These are phyloP conservation scores for Neopestalotiopsis sp. DNA, from an alignment of 2,329 filamentous ascomycete species.

Conservation along the genomic window DNA sequence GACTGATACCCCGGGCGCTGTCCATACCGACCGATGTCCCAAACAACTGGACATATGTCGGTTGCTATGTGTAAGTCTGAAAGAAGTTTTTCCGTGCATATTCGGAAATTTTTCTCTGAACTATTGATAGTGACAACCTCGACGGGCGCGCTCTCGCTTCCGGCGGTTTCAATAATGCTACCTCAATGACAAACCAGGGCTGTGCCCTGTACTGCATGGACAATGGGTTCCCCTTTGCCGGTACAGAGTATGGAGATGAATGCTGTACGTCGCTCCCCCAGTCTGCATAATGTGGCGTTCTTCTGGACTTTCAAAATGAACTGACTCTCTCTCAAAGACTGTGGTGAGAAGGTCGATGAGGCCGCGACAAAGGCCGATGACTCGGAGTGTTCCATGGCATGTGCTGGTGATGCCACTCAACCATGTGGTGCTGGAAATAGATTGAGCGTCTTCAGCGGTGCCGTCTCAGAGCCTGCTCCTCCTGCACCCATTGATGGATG, in stretches of 20 bases:
- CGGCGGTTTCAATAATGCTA: constrained; percentile 20
- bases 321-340: constrained; percentile 5
- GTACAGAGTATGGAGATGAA: constrained; percentile 61
- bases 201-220: constrained; percentile 60
- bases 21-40: constrained; percentile 20
- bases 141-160: constrained; percentile 15
- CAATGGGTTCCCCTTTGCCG: constrained; percentile 58
- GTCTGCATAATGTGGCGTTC: neutral
- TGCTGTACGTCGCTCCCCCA: constrained; percentile 51
- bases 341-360: constrained; percentile 22
- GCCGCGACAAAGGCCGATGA: constrained; percentile 38
- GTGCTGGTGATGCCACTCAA: constrained; percentile 46
- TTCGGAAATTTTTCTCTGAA: neutral
- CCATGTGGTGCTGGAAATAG: constrained; percentile 48
- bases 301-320: neutral
- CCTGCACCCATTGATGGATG: constrained; percentile 21
- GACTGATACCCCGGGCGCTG: constrained; percentile 19
- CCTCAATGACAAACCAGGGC: constrained; percentile 57
- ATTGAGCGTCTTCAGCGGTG: constrained; percentile 33
- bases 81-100: neutral
- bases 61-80: constrained; percentile 22
- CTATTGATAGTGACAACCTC: constrained; percentile 17
- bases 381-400: constrained; percentile 46
- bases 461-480: constrained; percentile 14
- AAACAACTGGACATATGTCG: constrained; percentile 23